Evolutionary conservation across 169 alveolate species (phyloP).

Genomic region (Cryptosporidium ryanae): DNA sequence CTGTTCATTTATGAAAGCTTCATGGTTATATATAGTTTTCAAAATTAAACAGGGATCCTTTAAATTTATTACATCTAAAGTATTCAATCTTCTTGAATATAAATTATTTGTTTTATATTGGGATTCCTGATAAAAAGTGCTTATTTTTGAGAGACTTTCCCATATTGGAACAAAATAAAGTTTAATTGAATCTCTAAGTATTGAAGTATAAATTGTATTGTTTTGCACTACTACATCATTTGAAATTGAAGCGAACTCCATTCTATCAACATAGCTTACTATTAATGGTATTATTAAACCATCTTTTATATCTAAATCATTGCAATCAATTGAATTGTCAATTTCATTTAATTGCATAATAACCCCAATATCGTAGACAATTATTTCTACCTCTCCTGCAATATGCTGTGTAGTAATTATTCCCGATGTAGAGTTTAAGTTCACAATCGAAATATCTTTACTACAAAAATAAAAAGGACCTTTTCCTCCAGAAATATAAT

Average conservation of each 20-base stretch:
- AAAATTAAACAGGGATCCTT: conserved; percentile 25
- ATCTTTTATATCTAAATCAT: background rate
- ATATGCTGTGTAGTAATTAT: conserved; percentile 9
- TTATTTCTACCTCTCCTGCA: conserved; percentile 4
- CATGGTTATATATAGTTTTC: background rate
- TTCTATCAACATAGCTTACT: conserved; percentile 18
- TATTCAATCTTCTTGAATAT: conserved; percentile 10
- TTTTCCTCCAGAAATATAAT: conserved; percentile 35
- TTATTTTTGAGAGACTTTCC: background rate
- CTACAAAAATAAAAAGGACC: conserved; percentile 60
- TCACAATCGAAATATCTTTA: conserved; percentile 8
- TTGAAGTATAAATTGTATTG: conserved; percentile 35
- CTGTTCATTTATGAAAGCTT: background rate
- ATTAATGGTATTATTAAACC: conserved; percentile 13
- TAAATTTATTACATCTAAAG: conserved; percentile 20
- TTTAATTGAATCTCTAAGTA: background rate
- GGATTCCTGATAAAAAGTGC: background rate
- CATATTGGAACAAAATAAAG: conserved; percentile 12
- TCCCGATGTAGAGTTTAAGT: conserved; percentile 13
- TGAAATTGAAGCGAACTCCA: background rate
- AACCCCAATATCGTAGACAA: conserved; percentile 43
- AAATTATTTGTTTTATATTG: background rate
- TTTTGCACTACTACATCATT: background rate
- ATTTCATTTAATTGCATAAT: background rate
- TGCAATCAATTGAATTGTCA: background rate